Base-by-base conservation (phyloP, 768 basidiomycete species). In the Leccinum uliginosum region DNA sequence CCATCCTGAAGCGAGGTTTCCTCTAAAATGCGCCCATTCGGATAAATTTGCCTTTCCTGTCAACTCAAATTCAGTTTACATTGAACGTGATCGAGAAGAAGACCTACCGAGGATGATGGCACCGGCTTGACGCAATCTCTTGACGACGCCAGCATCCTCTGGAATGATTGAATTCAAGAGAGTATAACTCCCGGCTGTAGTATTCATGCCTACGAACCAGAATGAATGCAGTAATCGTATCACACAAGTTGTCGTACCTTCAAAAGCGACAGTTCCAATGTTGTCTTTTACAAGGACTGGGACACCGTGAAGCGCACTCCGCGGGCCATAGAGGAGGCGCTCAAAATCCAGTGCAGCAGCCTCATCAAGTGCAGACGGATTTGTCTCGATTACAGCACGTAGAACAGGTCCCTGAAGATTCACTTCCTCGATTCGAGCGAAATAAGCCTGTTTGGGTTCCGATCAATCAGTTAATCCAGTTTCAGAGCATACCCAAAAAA, bases 11-110 rank as follows among this genome's bases (percentile, higher is more conserved):
- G 81, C 70, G 19, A 78, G 43, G 27, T 72, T 66, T 34, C 68
- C 82, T 43, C 83, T 67, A 55, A 76, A 80, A 60, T 80, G 74
- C 3, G 83, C 79, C 60, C 74, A 82, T 65, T 83, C 81, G 0
- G 81, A 82, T 15, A 83, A 67, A 58, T 82, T 83, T 11, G 81
- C 77, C 62, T 84, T 84, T 7, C 82, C 82, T 78, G 61, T 30
- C 4, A 2, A 6, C 19, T 6, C 26, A 17, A 6, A 11, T 9
- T 43, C n/a, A 44, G 35, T 26, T 30, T 27, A 38, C 4, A 4
- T 3, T 9, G 26, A 6, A 4, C 46, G 24, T 7, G 15, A 12
- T 15, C 1, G 0, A 3, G 38, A 40, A 50, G 12, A 27, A 15
- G 11, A n/a, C 51, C 38, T 38, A 65, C 73, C 74, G 9, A 74